Percentiles rank a stretch among this genome's conserved stretches.
Conservation (phyloP, 768 basidiomycete species). For the Boletus tomentosulus region DNA sequence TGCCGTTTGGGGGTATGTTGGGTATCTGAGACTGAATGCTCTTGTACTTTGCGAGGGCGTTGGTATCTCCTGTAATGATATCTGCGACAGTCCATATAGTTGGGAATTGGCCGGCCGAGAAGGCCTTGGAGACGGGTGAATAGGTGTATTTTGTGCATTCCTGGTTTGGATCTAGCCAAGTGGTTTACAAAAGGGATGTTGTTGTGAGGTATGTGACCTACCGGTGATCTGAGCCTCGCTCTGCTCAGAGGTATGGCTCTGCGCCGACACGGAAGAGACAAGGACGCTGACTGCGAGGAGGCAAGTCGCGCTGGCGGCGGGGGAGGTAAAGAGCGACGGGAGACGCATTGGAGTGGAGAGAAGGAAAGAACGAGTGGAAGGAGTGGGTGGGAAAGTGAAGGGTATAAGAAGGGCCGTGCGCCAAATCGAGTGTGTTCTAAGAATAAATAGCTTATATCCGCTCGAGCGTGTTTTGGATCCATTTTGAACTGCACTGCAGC, state of each 20-base stretch:
- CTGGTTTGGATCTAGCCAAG: conserved; percentile 26
- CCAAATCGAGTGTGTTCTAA: not conserved
- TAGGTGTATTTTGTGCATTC: conserved; percentile 47
- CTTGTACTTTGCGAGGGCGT: conserved; percentile 41
- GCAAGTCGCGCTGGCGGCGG: not conserved
- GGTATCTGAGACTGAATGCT: conserved; percentile 43
- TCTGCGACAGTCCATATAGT: conserved; percentile 41
- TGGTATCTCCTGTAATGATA: conserved; percentile 40
- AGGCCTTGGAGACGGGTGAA: conserved; percentile 29
- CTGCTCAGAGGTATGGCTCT: conserved; percentile 2
- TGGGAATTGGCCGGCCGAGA: conserved; percentile 38
- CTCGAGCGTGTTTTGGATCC: too few relatives aligned
- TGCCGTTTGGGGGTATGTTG: conserved; percentile 41
- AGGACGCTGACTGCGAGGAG: not conserved
- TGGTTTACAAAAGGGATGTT: not conserved
- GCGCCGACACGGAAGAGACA: not conserved
- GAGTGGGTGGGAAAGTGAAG: not conserved
- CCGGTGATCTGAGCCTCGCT: conserved; percentile 37
- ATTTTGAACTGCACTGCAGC: too few relatives aligned
- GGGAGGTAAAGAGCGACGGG: not conserved
- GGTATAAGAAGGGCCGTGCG: conserved; percentile 5
- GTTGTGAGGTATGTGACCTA: conserved; percentile 12
- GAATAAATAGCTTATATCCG: not conserved
- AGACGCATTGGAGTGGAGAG: not conserved
- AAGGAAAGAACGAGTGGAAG: not conserved